Evolutionary conservation across 495 filamentous ascomycete species (phyloP).

Genomic region (Hyphodiscus hymeniophilus): DNA sequence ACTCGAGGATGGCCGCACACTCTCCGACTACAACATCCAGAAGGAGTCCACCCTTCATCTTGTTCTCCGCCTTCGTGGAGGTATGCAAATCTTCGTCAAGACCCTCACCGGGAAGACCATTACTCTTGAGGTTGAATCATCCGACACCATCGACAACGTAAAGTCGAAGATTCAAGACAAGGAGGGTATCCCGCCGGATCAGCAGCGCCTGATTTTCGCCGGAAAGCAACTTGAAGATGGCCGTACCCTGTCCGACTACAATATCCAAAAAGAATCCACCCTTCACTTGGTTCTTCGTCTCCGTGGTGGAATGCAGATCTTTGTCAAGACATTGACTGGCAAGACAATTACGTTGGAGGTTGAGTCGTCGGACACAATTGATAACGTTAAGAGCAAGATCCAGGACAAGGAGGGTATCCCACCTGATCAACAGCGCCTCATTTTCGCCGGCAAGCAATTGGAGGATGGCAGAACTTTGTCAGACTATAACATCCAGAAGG

Average conservation of each 20-base stretch:
- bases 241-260: conserved; percentile 94
- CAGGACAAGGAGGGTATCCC: conserved; percentile 94
- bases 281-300: conserved; percentile 94
- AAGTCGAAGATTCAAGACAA: conserved; percentile 97
- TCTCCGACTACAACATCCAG: conserved; percentile 98
- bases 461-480: conserved; percentile 73
- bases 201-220: conserved; percentile 98
- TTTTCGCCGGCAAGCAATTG: conserved; percentile 95
- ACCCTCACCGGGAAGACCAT: conserved; percentile 88
- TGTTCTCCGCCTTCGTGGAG: conserved; percentile 94
- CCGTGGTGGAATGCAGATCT: conserved; percentile 59
- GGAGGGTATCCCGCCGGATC: conserved; percentile 98
- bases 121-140: conserved; percentile 82
- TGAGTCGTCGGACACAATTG: conserved; percentile 91
- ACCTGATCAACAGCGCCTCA: conserved; percentile 87
- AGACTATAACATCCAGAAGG: conserved; percentile 99
- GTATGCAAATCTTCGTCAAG: conserved; percentile 92
- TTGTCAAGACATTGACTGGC: conserved; percentile 86
- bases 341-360: conserved; percentile 99
- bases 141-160: conserved; percentile 91
- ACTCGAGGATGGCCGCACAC: conserved; percentile 69
- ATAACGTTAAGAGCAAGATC: conserved; percentile 82
- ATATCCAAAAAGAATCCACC: conserved; percentile 99
- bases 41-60: conserved; percentile 96
- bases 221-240: conserved; percentile 75